Evolutionary conservation across 176 grass and related monocot species (phyloP), one percentile per base, ranked within the genome.

Genomic region (Poa pratensis): DNA sequence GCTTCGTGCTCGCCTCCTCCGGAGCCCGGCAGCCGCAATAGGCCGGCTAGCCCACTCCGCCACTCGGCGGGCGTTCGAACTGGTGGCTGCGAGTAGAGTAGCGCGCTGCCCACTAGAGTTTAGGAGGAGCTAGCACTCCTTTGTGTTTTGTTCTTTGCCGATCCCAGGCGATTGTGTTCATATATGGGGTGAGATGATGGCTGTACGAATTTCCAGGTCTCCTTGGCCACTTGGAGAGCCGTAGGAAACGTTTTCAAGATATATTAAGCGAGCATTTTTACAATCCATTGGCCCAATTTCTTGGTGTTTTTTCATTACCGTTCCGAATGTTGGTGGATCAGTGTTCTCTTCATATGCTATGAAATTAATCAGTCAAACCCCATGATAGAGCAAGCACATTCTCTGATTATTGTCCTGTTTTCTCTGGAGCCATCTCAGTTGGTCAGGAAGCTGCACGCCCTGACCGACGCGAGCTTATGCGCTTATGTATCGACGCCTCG

Each of bases 131-230:
- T 43, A 49, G 46, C 40, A 43, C 49, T 69, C 45, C 42, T 54
- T 50, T n/a, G n/a, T 22, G 46, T 49, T 49, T 9, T 22, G 19
- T 58, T 57, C 54, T n/a, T 58, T 58, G 8, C 22, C 54, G 54
- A 58, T 58, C 54, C 20, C 54, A 13, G 45, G 10, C 45, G 45
- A 46, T 12, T 46, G 45, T 13, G 45, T 46, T 46, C 45, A 46
- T 13, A 13, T 46, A 13, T 46, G 1, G 45, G 45, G 45, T 46
- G 10, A 10, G 45, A 46, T 46, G 45, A 46, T 46, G 45, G 6
- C 18, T 79, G 87, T 79, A 80, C 65, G 3, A 9, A 53, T 73
- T 80, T 55, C 48, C 48, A 28, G 2, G 76, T 58, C 60, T 82
- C 76, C 40, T 42, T 42, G 26, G 13, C 19, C 60, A 51, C 18